Evolutionary conservation across 2,329 filamentous ascomycete genomes (phyloP).

Genomic region (Colletotrichum noveboracense): DNA sequence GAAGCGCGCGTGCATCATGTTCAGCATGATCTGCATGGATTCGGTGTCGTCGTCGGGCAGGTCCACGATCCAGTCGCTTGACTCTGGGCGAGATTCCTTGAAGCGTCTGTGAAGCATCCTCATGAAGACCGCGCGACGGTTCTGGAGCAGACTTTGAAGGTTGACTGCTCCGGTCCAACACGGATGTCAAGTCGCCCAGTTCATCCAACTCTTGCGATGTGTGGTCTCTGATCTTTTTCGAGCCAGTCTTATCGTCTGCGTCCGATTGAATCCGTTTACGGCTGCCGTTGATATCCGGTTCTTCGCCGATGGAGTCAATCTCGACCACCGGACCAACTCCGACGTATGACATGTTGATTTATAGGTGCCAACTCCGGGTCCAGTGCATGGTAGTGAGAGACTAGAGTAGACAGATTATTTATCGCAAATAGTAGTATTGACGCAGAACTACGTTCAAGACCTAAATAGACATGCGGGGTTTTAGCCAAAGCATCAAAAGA

Average conservation of each 20-base stretch:
- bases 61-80: background rate
- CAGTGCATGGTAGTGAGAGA: background rate
- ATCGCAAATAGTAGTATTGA: background rate
- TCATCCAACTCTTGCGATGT: background rate
- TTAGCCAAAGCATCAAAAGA: background rate
- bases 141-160: background rate
- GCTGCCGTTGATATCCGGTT: accelerated
- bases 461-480: background rate
- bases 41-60: background rate
- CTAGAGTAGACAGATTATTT: background rate
- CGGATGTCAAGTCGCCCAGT: background rate
- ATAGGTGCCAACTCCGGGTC: background rate
- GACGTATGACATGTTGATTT: background rate
- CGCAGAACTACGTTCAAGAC: accelerated
- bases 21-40: background rate
- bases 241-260: background rate
- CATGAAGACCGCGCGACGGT: background rate
- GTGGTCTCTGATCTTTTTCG: background rate
- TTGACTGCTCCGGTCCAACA: background rate
- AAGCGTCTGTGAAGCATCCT: background rate
- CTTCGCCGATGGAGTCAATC: background rate
- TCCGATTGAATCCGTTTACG: background rate
- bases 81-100: background rate
- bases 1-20: background rate
- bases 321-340: background rate